Conservation (phyloP, 108 stramenopile species). For the Parietichytrium sp. region DNA sequence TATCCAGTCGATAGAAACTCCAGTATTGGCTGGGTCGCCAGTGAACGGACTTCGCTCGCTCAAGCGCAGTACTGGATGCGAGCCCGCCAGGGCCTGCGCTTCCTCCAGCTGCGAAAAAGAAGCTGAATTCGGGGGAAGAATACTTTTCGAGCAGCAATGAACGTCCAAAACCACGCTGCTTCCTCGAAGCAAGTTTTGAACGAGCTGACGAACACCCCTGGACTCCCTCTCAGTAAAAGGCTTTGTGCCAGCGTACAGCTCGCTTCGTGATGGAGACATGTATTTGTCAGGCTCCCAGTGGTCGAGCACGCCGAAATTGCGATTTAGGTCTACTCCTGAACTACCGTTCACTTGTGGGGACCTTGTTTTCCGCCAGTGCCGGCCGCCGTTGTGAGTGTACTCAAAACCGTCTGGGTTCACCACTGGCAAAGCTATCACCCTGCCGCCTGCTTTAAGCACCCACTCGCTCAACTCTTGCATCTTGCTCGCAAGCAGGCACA, state of each 20-base stretch:
- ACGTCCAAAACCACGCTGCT: background rate
- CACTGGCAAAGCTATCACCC: background rate
- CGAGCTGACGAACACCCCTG: background rate
- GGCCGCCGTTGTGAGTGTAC: background rate
- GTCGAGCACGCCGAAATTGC: constrained; percentile 6
- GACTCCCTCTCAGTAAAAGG: background rate
- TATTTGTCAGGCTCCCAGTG: background rate
- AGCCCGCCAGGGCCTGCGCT: background rate
- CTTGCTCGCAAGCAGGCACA: background rate
- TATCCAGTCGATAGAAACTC: constrained; percentile 31
- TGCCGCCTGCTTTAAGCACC: background rate
- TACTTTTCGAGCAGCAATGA: background rate
- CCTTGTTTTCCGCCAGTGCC: background rate
- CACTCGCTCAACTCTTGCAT: background rate
- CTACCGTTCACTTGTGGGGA: background rate
- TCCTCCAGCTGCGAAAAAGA: background rate
- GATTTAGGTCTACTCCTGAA: constrained; percentile 19
- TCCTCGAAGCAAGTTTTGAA: background rate
- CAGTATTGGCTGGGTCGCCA: background rate
- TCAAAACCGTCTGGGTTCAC: constrained; percentile 26
- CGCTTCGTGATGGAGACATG: too few species aligned
- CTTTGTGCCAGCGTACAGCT: background rate
- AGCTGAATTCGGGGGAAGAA: background rate
- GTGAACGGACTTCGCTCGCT: background rate
- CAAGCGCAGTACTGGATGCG: background rate